phyloP scores from a whole-genome alignment of 441 rosid genomes.

The Macaranga tanarius region DNA sequence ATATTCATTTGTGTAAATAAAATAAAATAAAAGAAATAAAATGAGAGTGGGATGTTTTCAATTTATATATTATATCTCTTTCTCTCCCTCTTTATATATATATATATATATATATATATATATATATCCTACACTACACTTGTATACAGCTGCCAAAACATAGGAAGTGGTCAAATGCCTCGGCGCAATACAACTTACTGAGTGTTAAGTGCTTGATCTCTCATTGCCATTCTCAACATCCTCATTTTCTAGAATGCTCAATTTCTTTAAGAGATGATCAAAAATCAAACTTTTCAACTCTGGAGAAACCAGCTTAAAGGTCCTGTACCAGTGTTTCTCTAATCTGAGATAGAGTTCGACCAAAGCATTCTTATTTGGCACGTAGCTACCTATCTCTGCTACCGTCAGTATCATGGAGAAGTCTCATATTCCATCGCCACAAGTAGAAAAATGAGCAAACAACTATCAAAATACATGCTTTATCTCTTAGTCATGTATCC shows the following conservation, averaged over 20 bases:
- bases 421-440: no score
- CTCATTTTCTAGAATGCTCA: not conserved
- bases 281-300: slow-evolving; percentile 33
- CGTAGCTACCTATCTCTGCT: slow-evolving; percentile 47
- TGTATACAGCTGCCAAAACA: not conserved
- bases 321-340: slow-evolving; percentile 1
- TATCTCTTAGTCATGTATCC: slow-evolving; percentile 42
- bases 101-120: no score
- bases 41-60: no score
- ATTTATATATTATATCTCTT: no score
- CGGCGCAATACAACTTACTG: slow-evolving; percentile 33
- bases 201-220: slow-evolving; percentile 5
- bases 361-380: slow-evolving; percentile 50
- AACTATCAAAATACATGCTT: slow-evolving; percentile 45
- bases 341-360: slow-evolving; percentile 35
- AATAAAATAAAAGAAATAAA: no score
- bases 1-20: no score
- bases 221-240: not conserved
- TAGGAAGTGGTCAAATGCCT: slow-evolving; percentile 32
- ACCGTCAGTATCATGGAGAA: slow-evolving; percentile 1
- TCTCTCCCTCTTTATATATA: no score
- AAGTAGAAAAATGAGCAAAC: slow-evolving; percentile 31
- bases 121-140: no score
- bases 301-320: slow-evolving; percentile 10
- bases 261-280: not conserved